Evolutionary conservation across 225 moss, liverwort and hornwort genomes (phyloP).

Genomic region (Lunularia cruciata): DNA sequence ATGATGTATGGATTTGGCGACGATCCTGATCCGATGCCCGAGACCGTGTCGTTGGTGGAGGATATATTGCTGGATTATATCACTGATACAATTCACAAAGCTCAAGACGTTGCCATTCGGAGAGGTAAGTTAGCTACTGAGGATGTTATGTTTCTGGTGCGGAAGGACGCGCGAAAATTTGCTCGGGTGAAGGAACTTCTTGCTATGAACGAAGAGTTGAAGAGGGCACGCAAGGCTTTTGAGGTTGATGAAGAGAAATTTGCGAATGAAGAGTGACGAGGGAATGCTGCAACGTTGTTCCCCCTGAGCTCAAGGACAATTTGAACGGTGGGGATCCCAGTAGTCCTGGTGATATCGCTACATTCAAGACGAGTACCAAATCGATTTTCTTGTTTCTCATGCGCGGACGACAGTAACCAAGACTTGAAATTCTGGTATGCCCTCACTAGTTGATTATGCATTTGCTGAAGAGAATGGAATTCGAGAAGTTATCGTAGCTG

Average conservation of each 20-base stretch:
- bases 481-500: no score
- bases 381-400: background rate
- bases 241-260: conserved; percentile 53
- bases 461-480: no score
- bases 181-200: conserved; percentile 49
- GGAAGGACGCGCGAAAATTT: conserved; percentile 45
- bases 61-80: conserved; percentile 86
- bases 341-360: no score
- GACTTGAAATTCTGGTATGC: background rate
- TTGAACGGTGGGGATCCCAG: no score
- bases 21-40: conserved; percentile 87
- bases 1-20: conserved; percentile 99
- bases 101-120: conserved; percentile 68
- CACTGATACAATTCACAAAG: conserved; percentile 74
- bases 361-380: background rate
- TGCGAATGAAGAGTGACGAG: conserved; percentile 39
- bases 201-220: conserved; percentile 52
- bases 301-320: no score
- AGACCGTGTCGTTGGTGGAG: conserved; percentile 84
- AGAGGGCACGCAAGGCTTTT: conserved; percentile 47
- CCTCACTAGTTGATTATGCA: no score
- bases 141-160: conserved; percentile 80
- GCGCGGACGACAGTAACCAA: background rate
- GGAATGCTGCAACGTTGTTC: background rate
- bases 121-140: conserved; percentile 78